Percentiles rank a stretch among this genome's conserved stretches.
Conservation (phyloP, 2,329 filamentous ascomycete genomes). For the Scedosporium boydii region DNA sequence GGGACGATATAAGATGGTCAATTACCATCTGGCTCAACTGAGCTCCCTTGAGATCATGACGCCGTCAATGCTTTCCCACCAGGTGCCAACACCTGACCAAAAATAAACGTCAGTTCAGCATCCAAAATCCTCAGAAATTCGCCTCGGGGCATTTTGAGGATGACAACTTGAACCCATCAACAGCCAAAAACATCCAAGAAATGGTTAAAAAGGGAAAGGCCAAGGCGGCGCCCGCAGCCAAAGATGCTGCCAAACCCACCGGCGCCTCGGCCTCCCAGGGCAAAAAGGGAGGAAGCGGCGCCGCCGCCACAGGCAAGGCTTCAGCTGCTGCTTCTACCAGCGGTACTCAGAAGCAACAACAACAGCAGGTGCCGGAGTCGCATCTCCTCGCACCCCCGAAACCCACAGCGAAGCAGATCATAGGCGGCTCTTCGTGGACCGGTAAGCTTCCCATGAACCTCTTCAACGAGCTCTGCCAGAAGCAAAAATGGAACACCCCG, state of each 20-base stretch:
- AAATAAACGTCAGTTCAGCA: too few relatives aligned
- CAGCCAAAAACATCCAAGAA: neutral
- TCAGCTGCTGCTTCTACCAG: constrained; percentile 14
- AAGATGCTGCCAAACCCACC: constrained; percentile 12
- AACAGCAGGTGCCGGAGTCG: constrained; percentile 21
- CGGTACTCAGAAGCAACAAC: too few relatives aligned
- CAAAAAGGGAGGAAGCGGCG: constrained; percentile 43
- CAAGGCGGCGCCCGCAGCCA: constrained; percentile 29
- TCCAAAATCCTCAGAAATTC: too few relatives aligned
- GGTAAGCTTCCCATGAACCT: constrained; percentile 93
- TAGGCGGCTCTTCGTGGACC: constrained; percentile 93
- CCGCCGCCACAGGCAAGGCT: constrained; percentile 31
- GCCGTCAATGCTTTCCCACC: too few relatives aligned
- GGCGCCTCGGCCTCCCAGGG: constrained; percentile 33
- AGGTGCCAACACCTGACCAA: too few relatives aligned
- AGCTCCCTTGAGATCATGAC: too few relatives aligned
- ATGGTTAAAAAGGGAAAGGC: constrained; percentile 48
- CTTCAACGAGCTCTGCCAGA: constrained; percentile 88
- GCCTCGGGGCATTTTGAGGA: too few relatives aligned
- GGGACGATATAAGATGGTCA: too few relatives aligned
- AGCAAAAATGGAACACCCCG: constrained; percentile 89
- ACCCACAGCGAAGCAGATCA: constrained; percentile 66
- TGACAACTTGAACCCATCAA: too few relatives aligned
- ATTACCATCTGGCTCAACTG: too few relatives aligned
- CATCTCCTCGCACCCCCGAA: constrained; percentile 36